phyloP scores from a whole-genome alignment of 164 flowering plant genomes.

The Amborella trichopoda region DNA sequence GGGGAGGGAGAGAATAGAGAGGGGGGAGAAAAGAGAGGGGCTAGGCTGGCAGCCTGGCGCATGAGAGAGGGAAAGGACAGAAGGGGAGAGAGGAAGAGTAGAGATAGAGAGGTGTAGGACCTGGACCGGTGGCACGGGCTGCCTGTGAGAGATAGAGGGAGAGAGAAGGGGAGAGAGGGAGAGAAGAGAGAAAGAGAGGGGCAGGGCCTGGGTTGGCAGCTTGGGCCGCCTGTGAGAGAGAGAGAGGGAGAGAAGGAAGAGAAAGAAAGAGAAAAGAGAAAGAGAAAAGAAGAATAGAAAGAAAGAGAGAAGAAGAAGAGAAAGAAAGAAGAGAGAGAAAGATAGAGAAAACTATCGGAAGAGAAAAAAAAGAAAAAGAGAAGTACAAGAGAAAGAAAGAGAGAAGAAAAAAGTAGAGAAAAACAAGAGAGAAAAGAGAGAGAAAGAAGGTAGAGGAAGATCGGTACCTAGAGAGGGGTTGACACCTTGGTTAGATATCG shows the following conservation, averaged over 20 bases:
- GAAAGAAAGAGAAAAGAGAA: neutral
- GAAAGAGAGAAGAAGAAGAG: neutral
- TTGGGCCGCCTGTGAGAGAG: neutral
- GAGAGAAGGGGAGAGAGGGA: neutral
- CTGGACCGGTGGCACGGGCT: neutral
- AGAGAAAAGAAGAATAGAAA: neutral
- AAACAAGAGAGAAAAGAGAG: slow-evolving; percentile 8
- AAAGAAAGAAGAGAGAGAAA: neutral
- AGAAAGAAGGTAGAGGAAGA: neutral
- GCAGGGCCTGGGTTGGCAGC: neutral
- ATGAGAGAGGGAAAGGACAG: neutral
- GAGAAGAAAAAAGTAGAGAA: neutral
- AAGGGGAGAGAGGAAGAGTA: neutral
- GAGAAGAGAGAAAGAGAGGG: neutral
- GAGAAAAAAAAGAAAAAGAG: neutral
- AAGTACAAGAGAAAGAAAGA: neutral
- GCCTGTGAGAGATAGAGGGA: neutral
- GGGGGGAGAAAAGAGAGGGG: neutral
- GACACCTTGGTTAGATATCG: no score
- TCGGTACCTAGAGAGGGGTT: neutral
- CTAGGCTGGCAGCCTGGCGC: neutral
- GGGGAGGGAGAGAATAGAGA: neutral
- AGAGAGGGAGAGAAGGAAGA: slow-evolving; percentile 1
- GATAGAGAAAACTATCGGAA: neutral
- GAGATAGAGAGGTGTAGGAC: neutral